Evolutionary conservation across 116 monocot genomes (phyloP).

Genomic region (Cymodocea nodosa): DNA sequence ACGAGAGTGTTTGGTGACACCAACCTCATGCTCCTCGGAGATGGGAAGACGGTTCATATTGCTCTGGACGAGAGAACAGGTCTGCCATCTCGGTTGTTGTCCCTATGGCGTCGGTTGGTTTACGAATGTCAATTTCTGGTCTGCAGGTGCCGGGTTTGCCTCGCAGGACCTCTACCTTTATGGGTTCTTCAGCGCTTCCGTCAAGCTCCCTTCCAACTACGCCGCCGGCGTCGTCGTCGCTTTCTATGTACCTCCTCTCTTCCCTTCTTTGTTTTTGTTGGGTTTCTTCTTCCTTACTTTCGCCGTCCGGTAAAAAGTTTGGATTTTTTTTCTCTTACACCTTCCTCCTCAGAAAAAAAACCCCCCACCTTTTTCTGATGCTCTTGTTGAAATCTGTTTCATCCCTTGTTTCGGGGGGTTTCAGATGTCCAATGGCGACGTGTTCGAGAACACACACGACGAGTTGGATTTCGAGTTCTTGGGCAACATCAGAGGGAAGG

Average conservation of each 20-base stretch:
- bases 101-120: too few relatives aligned
- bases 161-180: constrained; percentile 75
- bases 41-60: constrained; percentile 68
- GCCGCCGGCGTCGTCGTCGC: constrained; percentile 93
- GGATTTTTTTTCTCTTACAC: too few relatives aligned
- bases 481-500: constrained; percentile 23
- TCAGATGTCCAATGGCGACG: constrained; percentile 21
- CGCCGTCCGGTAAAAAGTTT: too few relatives aligned
- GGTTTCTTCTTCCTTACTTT: too few relatives aligned
- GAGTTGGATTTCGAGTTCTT: constrained; percentile 34
- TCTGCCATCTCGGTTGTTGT: neutral
- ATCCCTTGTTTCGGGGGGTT: neutral
- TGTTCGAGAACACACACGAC: constrained; percentile 26
- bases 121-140: too few relatives aligned
- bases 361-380: too few relatives aligned
- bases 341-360: too few relatives aligned
- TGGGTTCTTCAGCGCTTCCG: constrained; percentile 81
- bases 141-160: constrained; percentile 37
- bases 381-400: too few relatives aligned
- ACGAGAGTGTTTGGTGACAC: constrained; percentile 83
- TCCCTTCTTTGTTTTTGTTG: neutral
- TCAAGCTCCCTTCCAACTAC: constrained; percentile 85
- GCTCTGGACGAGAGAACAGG: constrained; percentile 80
- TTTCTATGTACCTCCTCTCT: constrained; percentile 55
- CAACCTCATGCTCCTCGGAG: constrained; percentile 66